Base-by-base conservation (phyloP, 208 protist species). In the Trypanosoma melophagium region DNA sequence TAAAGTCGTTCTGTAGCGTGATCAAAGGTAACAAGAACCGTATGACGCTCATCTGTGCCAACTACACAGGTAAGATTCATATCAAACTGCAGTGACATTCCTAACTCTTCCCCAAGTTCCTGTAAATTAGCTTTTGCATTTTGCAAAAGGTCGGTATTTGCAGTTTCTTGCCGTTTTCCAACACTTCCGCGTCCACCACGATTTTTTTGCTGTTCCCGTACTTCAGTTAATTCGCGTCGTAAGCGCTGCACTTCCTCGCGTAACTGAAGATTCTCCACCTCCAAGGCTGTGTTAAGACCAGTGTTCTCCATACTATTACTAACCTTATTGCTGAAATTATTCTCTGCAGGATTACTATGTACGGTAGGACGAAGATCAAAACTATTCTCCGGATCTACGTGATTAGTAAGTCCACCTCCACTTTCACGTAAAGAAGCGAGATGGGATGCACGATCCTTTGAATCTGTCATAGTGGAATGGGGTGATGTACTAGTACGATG, bases 1-100 rank as follows among this genome's bases (percentile, higher is more conserved):
- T 90, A 89, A 10, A 94, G 70, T n/a, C 89, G 78, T 70, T 90
- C 78, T 19, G 89, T 94, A n/a, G 73, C 52, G 9, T 76, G 74
- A 66, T 94, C 89, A 64, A 82, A 89, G 8, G 89, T 89, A 47
- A 94, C 60, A 21, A 94, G 44, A 25, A 94, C 77, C 7, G 80
- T 89, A 38, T 89, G 80, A 49, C 76, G 73, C 53, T 81, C 76
- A 40, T 90, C 84, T 1, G 71, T 81, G 56, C 83, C 80, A n/a
- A 94, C 58, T 1, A 87, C 79, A 66, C 84, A 87, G 49, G 82
- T 94, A 49, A 90, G 65, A 58, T 91, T 92, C 59, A 60, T 70
- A 65, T 92, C 89, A 64, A 94, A 87, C 19, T 85, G 68, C n/a
- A 94, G 67, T 1, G 76, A 22, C 3, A 84, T 55, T 22, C 77